Conservation (phyloP, 2,329 filamentous ascomycete species). For the Talaromyces sp. region DNA sequence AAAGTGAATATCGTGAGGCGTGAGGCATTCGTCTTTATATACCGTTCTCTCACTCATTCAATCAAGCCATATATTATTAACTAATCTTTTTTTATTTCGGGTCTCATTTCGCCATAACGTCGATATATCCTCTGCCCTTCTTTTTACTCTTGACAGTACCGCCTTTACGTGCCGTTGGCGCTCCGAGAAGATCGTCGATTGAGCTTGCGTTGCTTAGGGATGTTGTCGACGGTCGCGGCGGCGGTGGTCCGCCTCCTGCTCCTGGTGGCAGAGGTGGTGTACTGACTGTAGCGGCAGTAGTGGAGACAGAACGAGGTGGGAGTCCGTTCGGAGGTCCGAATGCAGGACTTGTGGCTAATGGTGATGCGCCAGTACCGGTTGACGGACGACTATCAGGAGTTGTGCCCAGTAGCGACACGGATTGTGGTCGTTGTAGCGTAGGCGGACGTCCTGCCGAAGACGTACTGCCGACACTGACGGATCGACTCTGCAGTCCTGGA, state of each 20-base stretch:
- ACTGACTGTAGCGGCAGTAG: conserved; percentile 23
- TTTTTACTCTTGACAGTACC: conserved; percentile 62
- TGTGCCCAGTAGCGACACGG: conserved; percentile 12
- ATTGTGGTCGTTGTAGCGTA: conserved; percentile 16
- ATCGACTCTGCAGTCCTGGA: conserved; percentile 45
- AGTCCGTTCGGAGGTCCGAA: conserved; percentile 18
- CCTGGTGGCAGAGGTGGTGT: neutral
- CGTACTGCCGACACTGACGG: conserved; percentile 51
- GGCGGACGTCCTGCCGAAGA: conserved; percentile 43
- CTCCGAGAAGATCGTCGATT: conserved; percentile 86
- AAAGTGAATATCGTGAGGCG: neutral
- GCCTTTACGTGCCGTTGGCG: conserved; percentile 64
- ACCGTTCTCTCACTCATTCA: neutral
- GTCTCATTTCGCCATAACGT: conserved; percentile 81
- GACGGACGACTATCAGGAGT: conserved; percentile 27
- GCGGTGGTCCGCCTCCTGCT: conserved; percentile 34
- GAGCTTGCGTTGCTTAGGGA: conserved; percentile 88
- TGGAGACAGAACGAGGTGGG: conserved; percentile 31
- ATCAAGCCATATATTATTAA: neutral
- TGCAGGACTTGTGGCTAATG: conserved; percentile 29
- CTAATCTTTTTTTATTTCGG: too few relatives aligned
- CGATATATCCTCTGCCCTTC: conserved; percentile 84
- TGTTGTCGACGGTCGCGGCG: conserved; percentile 66
- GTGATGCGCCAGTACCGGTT: conserved; percentile 25
- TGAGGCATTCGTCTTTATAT: neutral